Conservation (phyloP, 2,329 filamentous ascomycete species). For the Stromatinia cepivora region DNA sequence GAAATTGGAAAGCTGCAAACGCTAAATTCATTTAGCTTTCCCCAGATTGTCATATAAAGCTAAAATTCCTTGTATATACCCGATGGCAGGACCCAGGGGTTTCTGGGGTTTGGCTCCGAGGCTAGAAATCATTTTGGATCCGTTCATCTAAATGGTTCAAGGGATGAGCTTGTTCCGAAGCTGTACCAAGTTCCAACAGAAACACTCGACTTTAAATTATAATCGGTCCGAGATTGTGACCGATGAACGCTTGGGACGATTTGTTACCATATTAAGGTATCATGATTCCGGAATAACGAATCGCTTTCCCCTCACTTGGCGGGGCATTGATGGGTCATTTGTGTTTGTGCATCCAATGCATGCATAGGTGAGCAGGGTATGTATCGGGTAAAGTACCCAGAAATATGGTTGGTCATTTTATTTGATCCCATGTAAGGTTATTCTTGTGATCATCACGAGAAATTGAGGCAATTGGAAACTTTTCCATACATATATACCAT, state of each 20-base stretch:
- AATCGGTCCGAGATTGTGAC: constrained; percentile 22
- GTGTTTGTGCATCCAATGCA: constrained; percentile 5
- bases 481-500: no score
- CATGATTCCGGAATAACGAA: neutral
- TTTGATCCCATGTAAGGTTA: neutral
- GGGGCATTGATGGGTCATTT: constrained; percentile 18
- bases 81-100: neutral
- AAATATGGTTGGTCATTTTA: neutral
- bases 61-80: neutral
- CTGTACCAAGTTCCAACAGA: neutral
- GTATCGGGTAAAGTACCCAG: neutral
- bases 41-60: constrained; percentile 16
- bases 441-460: neutral
- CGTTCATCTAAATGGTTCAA: neutral
- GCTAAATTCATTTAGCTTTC: neutral
- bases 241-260: constrained; percentile 1
- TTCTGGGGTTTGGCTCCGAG: neutral
- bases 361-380: neutral
- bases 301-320: constrained; percentile 23
- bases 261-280: neutral
- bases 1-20: neutral
- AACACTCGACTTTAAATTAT: constrained; percentile 1
- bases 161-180: neutral
- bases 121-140: neutral
- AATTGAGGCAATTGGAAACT: neutral